Evolutionary conservation across 768 basidiomycete species (phyloP).

Genomic region (Jaapia argillacea): DNA sequence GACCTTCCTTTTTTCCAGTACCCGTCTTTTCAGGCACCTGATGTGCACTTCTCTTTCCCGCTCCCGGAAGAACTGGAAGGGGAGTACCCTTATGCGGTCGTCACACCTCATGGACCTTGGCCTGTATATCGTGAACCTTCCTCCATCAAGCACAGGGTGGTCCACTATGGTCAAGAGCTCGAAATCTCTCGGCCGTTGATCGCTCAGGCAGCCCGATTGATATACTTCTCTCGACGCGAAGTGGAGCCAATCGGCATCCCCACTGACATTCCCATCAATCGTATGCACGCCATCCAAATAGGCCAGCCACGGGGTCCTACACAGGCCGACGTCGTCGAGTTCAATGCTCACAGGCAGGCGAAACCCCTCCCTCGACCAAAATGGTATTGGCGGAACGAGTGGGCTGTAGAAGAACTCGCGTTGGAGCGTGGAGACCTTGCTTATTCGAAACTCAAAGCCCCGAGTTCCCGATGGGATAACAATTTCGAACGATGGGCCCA

Average conservation of each 20-base stretch:
- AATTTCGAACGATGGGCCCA: conserved; percentile 46
- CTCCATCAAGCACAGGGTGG: background rate
- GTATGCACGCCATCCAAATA: conserved; percentile 19
- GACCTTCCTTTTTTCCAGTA: conserved; percentile 33
- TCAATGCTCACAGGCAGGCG: conserved; percentile 27
- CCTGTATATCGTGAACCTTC: conserved; percentile 29
- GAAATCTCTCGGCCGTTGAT: conserved; percentile 32
- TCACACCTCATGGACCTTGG: conserved; percentile 34
- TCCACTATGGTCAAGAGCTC: conserved; percentile 14
- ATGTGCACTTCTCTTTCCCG: conserved; percentile 49
- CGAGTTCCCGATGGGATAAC: conserved; percentile 41
- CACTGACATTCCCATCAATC: conserved; percentile 21
- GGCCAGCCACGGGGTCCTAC: conserved; percentile 30
- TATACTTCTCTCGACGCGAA: conserved; percentile 54
- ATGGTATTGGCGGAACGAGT: conserved; percentile 17
- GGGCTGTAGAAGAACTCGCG: conserved; percentile 12
- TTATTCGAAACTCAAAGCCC: conserved; percentile 14
- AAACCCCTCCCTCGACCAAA: conserved; percentile 15
- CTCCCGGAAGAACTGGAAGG: conserved; percentile 16
- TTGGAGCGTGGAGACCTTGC: conserved; percentile 16
- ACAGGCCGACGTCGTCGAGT: conserved; percentile 48
- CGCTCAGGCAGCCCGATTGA: conserved; percentile 47
- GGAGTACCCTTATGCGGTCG: conserved; percentile 16
- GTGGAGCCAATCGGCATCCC: conserved; percentile 33
- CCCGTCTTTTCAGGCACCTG: conserved; percentile 47